Base-by-base conservation (phyloP, 2,329 filamentous ascomycete genomes). In the Pseudopyricularia javanii region DNA sequence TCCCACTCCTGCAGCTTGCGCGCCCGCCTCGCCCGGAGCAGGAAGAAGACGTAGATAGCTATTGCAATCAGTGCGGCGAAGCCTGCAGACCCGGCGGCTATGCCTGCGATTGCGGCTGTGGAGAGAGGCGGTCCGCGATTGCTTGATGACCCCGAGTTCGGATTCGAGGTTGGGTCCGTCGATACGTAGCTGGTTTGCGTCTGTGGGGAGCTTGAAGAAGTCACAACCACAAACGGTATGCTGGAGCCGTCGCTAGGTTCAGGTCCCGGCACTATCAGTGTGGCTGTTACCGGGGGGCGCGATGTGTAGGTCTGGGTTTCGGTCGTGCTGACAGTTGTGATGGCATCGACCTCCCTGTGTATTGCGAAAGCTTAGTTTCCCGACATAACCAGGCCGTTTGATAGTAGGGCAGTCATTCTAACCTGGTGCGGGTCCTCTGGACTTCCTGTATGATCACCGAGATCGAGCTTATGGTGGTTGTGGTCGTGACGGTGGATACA, bases 261-360 rank as follows among this genome's bases (percentile, higher is more conserved):
- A 22, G 55, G 51, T 20, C 56, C 55, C 6, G 54, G 33, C 4
- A 55, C 45, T 22, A 56, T 60, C 15, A 54, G 20, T 28, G 58
- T 60, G 15, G 43, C 26, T 6, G 59, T 61, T 17, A 58, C 52
- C 28, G 58, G 55, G 2, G 1, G 28, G 20, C 40, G 51, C 2
- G 58, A 55, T 3, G 53, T 55, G 30, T 51, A 54, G 15, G 54
- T 58, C 33, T 57, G 24, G 6, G 58, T 60, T 28, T 56, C 56
- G 7, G 59, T 60, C 12, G 56, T 50, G n/a, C 30, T 15, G 49
- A 60, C 54, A 20, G 59, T 60, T 11, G 55, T 49, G 17, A 49
- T 15, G 40, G 59, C 59, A 26, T 56, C 53, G 34, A 59, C 34
- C 22, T 58, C 51, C 1, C 54, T 55, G 40, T 40, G 17, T 8